Conservation (phyloP, 2,329 filamentous ascomycete genomes). For the Epichloe brachyelytri region DNA sequence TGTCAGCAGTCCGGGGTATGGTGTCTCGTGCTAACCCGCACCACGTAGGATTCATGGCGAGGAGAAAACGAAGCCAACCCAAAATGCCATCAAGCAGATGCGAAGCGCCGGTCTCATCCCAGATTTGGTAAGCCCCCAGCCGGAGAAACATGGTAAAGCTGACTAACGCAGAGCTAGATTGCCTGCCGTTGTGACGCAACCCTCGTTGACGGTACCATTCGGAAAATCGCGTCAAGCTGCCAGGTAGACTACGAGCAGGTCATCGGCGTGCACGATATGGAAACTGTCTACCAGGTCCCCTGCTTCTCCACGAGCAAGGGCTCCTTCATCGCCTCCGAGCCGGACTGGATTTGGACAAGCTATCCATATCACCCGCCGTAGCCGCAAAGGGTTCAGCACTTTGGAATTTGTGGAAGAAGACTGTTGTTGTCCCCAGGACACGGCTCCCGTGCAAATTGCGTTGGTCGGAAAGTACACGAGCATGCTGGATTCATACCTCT, state of each 20-base stretch:
- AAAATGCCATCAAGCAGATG: constrained; percentile 74
- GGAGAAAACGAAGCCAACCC: constrained; percentile 96
- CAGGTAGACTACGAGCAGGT: constrained; percentile 79
- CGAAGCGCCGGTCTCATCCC: constrained; percentile 67
- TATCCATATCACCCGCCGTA: constrained; percentile 39
- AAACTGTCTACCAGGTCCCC: constrained; percentile 82
- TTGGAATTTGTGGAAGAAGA: constrained; percentile 66
- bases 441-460: constrained; percentile 61
- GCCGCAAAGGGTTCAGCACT: constrained; percentile 51
- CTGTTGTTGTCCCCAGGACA: constrained; percentile 39
- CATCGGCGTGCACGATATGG: constrained; percentile 77
- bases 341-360: constrained; percentile 50
- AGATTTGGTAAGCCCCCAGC: constrained; percentile 42
- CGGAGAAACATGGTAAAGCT: background rate
- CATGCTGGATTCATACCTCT: constrained; percentile 76
- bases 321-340: constrained; percentile 54
- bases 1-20: background rate
- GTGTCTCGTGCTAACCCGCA: constrained; percentile 8
- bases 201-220: constrained; percentile 59
- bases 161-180: constrained; percentile 40
- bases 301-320: constrained; percentile 68
- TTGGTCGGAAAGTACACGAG: constrained; percentile 87
- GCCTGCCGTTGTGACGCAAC: constrained; percentile 79
- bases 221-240: constrained; percentile 83
- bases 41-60: constrained; percentile 35